A percentile compares a stretch with the other conserved stretches of the same genome.
Evolutionary conservation across 352 stramenopile species (phyloP).

Genomic region (Pelagophyceae sp.): DNA sequence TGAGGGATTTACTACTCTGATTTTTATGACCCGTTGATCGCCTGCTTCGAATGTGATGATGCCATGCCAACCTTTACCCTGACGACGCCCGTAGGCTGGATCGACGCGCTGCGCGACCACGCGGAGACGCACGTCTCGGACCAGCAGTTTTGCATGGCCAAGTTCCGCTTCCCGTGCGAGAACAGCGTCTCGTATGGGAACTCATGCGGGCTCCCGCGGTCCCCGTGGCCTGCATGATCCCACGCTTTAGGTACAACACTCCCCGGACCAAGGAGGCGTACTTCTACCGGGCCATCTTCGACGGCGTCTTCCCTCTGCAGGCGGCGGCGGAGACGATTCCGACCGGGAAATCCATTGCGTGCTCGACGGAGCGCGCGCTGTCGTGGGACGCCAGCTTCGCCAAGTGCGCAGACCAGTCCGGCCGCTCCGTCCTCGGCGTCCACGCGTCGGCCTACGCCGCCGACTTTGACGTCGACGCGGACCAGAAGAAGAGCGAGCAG

Average conservation of each 20-base stretch:
- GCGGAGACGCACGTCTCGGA: constrained; percentile 86
- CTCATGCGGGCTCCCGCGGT: constrained; percentile 61
- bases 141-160: constrained; percentile 61
- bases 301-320: constrained; percentile 92
- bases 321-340: constrained; percentile 90
- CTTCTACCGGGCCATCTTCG: constrained; percentile 86
- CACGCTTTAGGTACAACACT: constrained; percentile 95
- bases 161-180: no score
- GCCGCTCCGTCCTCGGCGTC: constrained; percentile 16
- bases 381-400: constrained; percentile 75
- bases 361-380: constrained; percentile 91
- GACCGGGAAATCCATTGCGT: constrained; percentile 93
- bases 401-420: constrained; percentile 5
- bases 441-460: constrained; percentile 6
- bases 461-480: constrained; percentile 10
- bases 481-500: constrained; percentile 16
- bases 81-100: no score
- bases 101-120: constrained; percentile 90
- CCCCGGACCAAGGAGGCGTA: constrained; percentile 93
- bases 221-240: no score
- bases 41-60: no score
- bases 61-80: no score
- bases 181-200: no score
- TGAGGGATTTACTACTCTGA: no score
- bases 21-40: no score